These are phyloP conservation scores for Russula foetens DNA, from an alignment of 768 basidiomycete species.

Conservation along the genomic window DNA sequence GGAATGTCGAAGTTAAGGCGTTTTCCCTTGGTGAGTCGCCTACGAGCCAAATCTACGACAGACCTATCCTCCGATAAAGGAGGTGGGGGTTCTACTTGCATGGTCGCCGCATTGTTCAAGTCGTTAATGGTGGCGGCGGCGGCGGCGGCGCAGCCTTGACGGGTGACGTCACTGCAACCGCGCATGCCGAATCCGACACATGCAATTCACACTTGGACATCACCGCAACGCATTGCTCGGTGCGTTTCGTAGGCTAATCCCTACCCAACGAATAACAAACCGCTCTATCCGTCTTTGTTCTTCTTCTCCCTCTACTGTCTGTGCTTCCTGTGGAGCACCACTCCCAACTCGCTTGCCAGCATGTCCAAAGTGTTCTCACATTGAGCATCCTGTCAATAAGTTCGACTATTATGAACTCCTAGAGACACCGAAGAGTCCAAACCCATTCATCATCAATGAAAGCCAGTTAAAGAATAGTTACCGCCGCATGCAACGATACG, in stretches of 20 bases:
- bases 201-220: not conserved
- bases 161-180: conserved; percentile 1
- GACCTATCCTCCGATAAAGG: not conserved
- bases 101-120: not conserved
- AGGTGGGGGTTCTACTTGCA: conserved; percentile 9
- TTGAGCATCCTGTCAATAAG: conserved; percentile 44
- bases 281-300: not conserved
- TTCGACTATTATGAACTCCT: conserved; percentile 63
- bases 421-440: conserved; percentile 49
- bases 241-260: not conserved
- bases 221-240: not conserved
- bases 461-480: conserved; percentile 55
- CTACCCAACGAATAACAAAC: not conserved
- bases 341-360: conserved; percentile 64
- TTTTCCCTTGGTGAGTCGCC: not conserved
- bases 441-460: conserved; percentile 65
- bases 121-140: too few relatives aligned
- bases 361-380: conserved; percentile 63
- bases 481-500: conserved; percentile 59
- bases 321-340: conserved; percentile 54
- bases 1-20: not conserved
- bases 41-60: not conserved
- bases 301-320: conserved; percentile 24
- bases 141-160: too few relatives aligned
- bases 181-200: not conserved